Evolutionary conservation across 257 asterid genomes (phyloP).

Genomic region (Phtheirospermum japonicum): DNA sequence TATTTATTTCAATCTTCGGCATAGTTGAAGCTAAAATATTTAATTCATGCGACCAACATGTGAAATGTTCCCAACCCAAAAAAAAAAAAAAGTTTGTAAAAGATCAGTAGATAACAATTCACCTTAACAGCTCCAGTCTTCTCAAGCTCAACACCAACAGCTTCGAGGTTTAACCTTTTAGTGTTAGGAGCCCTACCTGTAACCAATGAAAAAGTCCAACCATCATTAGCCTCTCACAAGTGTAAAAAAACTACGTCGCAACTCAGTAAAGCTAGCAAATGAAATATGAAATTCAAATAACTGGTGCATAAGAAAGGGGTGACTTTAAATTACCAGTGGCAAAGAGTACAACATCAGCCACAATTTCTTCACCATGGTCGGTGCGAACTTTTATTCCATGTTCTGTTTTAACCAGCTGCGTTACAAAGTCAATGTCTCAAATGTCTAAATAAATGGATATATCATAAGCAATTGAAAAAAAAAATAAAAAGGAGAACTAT

Average conservation of each 20-base stretch:
- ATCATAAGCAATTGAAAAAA: not conserved
- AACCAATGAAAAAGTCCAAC: constrained; percentile 25
- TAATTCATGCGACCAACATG: not conserved
- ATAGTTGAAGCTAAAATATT: not conserved
- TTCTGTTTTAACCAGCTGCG: constrained; percentile 80
- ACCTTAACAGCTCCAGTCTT: constrained; percentile 74
- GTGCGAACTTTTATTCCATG: constrained; percentile 73
- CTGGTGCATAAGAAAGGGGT: not conserved
- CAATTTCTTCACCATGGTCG: constrained; percentile 78
- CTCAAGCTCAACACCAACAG: constrained; percentile 84
- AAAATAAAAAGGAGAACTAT: not conserved
- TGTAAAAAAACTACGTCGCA: constrained; percentile 4
- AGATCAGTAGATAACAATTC: constrained; percentile 24
- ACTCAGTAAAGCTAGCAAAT: not conserved
- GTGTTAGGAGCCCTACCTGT: constrained; percentile 93
- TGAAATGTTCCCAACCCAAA: not conserved
- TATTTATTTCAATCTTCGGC: not conserved
- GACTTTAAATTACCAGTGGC: constrained; percentile 85
- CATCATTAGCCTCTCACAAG: constrained; percentile 12
- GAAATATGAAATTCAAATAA: not conserved
- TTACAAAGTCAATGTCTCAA: constrained; percentile 24
- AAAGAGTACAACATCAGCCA: constrained; percentile 93
- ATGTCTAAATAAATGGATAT: constrained; percentile 6
- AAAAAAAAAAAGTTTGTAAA: not conserved
- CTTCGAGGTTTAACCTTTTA: constrained; percentile 79